Percentiles rank a stretch among this genome's conserved stretches.
Conservation (phyloP, 2,329 filamentous ascomycete genomes). For the Colletotrichum tabaci region DNA sequence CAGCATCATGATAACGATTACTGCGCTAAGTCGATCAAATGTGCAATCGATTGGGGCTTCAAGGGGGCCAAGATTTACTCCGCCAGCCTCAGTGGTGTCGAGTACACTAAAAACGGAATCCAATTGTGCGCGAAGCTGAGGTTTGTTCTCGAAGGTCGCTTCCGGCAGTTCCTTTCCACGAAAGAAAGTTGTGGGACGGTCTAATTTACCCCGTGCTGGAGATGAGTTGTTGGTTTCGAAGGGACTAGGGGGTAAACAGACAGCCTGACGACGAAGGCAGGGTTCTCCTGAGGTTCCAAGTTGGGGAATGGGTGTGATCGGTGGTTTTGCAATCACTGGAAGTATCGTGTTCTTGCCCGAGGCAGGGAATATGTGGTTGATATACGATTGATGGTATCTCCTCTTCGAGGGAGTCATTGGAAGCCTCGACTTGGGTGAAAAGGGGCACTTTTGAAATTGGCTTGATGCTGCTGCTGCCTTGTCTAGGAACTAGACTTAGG, state of each 20-base stretch:
- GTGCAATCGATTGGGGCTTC: slow-evolving; percentile 64
- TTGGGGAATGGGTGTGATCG: too few relatives aligned
- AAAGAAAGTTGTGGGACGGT: slow-evolving; percentile 58
- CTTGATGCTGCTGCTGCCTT: too few relatives aligned
- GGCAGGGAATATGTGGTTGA: too few relatives aligned
- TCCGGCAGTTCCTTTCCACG: slow-evolving; percentile 52
- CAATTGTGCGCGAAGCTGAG: slow-evolving; percentile 61
- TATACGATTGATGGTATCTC: too few relatives aligned
- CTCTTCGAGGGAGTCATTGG: too few relatives aligned
- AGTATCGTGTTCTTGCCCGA: too few relatives aligned
- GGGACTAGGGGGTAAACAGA: neutral
- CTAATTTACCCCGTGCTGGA: slow-evolving; percentile 55
- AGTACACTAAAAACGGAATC: slow-evolving; percentile 59
- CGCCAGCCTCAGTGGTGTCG: slow-evolving; percentile 57
- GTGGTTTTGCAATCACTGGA: too few relatives aligned
- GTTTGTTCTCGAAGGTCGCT: slow-evolving; percentile 60
- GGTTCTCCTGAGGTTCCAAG: neutral
- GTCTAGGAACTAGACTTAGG: neutral
- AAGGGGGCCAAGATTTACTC: slow-evolving; percentile 59
- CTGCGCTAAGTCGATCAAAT: slow-evolving; percentile 62
- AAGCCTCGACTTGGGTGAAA: too few relatives aligned
- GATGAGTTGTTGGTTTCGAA: slow-evolving; percentile 51
- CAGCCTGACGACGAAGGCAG: neutral
- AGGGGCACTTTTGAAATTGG: too few relatives aligned
- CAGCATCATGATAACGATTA: slow-evolving; percentile 58